Conservation (phyloP, 305 asterid species). For the Fraxinus ornus region DNA sequence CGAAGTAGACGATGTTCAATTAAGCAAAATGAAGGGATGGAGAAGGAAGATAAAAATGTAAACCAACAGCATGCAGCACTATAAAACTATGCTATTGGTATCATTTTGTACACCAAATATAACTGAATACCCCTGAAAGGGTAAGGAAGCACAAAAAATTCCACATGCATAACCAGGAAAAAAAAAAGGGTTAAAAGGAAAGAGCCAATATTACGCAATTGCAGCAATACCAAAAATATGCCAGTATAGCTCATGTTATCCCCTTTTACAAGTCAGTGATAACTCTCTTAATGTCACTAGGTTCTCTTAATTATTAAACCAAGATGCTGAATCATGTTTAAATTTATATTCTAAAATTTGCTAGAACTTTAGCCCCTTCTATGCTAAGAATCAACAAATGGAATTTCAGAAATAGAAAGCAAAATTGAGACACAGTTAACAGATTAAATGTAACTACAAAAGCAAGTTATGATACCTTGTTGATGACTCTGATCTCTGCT, state of each 20-base stretch:
- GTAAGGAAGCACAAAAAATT: not conserved
- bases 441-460: not conserved
- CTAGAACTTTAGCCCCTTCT: not conserved
- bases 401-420: not conserved
- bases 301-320: not conserved
- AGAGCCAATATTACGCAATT: not conserved
- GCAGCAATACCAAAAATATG: not conserved
- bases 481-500: constrained; percentile 44
- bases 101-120: not conserved
- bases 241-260: not conserved
- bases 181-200: not conserved
- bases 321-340: not conserved
- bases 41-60: not conserved
- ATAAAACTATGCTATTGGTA: not conserved
- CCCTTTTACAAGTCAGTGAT: not conserved
- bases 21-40: not conserved
- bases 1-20: not conserved
- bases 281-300: not conserved
- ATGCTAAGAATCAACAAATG: not conserved
- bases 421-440: not conserved
- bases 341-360: not conserved
- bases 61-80: not conserved
- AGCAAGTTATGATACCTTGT: constrained; percentile 42
- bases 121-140: not conserved
- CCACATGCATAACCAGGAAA: not conserved